Evolutionary conservation across 2,329 filamentous ascomycete species (phyloP), one percentile per base, ranked within the genome.

Genomic region (Conoideocrella luteorostrata): DNA sequence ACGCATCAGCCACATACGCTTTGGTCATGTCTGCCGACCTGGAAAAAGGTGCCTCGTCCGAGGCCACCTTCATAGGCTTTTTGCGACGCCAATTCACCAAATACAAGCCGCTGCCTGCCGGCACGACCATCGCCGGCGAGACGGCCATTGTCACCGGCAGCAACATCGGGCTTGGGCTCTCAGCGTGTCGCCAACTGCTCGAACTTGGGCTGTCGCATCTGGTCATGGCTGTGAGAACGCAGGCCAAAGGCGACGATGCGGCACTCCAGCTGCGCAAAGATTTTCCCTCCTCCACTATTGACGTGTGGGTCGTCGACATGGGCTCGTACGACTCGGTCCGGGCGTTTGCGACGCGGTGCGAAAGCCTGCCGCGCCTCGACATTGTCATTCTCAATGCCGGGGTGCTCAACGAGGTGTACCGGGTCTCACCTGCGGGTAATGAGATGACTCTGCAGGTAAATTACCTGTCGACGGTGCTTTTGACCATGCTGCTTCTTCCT

Each of bases 361-460:
- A 42, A 4, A 43, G 52, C 4, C 56, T 72, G 5, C 41, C 56
- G 0, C 59, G 62, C 6, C 47, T 72, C 4, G 67, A 73, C 48
- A 57, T 61, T 9, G 57, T 58, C 11, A 55, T 71, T 26, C 55
- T 64, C 23, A 72, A 60, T 38, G 56, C 56, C 5, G 57, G 67
- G 0, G 30, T 58, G 17, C 34, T 34, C 29, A 22, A 13, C 3
- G 22, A 29, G 4, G 44, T 38, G n/a, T 39, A 29, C 21, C 10
- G 11, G 7, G 9, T 35, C 15, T 5, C 45, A 43, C 53, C 57
- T 2, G 69, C 66, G 0, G 9, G 7, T 1, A 52, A 60, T 1
- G 74, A 77, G 47, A 56, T 56, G 24, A 67, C 61, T 3, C 56
- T 77, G 29, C 72, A 71, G 0, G 64, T 69, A 35, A 77, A 78